Percentiles rank a stretch among this genome's conserved stretches.
These are phyloP conservation scores for Graphiopsis chlorocephala DNA, from an alignment of 2,329 filamentous ascomycete species.

Conservation along the genomic window DNA sequence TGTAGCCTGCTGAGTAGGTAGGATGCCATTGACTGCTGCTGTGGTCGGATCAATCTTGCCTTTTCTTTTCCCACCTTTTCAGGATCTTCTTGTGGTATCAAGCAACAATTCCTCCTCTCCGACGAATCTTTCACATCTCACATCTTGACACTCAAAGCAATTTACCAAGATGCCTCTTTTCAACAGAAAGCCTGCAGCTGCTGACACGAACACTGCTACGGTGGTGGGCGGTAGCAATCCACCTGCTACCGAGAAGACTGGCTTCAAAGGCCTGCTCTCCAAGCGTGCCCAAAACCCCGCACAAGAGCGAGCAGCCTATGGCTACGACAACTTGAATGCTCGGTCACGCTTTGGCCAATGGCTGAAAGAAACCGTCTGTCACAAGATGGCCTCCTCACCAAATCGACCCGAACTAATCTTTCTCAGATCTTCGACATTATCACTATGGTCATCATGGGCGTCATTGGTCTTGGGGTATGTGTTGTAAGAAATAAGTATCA, in stretches of 20 bases:
- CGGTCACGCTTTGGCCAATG: conserved; percentile 66
- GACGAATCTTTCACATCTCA: not conserved
- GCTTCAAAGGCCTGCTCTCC: conserved; percentile 26
- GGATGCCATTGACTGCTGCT: not conserved
- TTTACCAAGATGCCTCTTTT: conserved; percentile 36
- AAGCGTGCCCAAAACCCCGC: conserved; percentile 19
- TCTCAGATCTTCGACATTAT: conserved; percentile 60
- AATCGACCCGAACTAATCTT: not conserved
- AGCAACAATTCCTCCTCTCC: not conserved
- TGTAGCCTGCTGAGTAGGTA: not conserved
- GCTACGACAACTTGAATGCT: conserved; percentile 43
- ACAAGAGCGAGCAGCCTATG: conserved; percentile 1
- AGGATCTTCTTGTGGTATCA: not conserved
- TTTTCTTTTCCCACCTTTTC: not conserved
- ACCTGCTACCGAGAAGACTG: conserved; percentile 26
- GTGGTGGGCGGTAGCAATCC: conserved; percentile 19
- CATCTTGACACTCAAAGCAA: not conserved
- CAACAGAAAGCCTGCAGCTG: conserved; percentile 35
- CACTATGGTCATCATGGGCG: conserved; percentile 65
- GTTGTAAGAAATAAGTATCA: not conserved
- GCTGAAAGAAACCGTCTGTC: conserved; percentile 57
- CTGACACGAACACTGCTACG: conserved; percentile 36
- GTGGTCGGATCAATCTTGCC: not conserved
- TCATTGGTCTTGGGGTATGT: conserved; percentile 61
- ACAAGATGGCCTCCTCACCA: too few relatives aligned